A percentile compares a stretch with the other conserved stretches of the same genome.
These are phyloP conservation scores for Porcisia hertigi DNA, from an alignment of 208 protist species.

Conservation along the genomic window DNA sequence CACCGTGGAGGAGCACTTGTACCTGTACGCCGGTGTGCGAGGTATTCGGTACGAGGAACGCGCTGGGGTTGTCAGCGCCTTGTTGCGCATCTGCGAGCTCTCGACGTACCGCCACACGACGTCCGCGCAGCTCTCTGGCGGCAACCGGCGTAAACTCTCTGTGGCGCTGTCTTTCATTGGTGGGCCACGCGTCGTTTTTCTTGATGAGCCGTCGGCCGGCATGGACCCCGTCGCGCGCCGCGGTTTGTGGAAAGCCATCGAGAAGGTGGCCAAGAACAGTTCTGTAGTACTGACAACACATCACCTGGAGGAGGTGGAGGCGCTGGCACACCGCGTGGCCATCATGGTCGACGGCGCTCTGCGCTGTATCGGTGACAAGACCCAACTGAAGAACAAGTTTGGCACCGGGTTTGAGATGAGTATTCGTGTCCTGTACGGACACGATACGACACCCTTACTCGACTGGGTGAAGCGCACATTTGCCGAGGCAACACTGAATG, in stretches of 20 bases:
- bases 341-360: constrained; percentile 88
- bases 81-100: constrained; percentile 39
- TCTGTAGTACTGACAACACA: constrained; percentile 92
- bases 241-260: constrained; percentile 70
- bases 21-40: constrained; percentile 35
- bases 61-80: constrained; percentile 27
- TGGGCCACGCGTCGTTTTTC: constrained; percentile 47
- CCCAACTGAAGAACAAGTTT: constrained; percentile 78
- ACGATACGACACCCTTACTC: constrained; percentile 26
- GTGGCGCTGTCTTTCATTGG: constrained; percentile 68
- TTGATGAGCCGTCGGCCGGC: constrained; percentile 73
- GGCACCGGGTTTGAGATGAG: constrained; percentile 67
- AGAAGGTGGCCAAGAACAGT: constrained; percentile 56
- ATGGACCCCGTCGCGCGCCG: constrained; percentile 65
- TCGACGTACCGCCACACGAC: constrained; percentile 29
- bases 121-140: constrained; percentile 42
- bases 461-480: constrained; percentile 48
- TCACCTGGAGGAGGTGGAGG: constrained; percentile 93
- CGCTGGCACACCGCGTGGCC: constrained; percentile 65
- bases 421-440: constrained; percentile 29
- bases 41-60: constrained; percentile 34
- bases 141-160: constrained; percentile 74
- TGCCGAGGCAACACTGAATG: constrained; percentile 30
- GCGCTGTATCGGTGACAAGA: constrained; percentile 75
- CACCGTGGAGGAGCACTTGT: constrained; percentile 94